phyloP scores from a whole-genome alignment of 2,329 filamentous ascomycete genomes.

The Aspergillus viridinutans region DNA sequence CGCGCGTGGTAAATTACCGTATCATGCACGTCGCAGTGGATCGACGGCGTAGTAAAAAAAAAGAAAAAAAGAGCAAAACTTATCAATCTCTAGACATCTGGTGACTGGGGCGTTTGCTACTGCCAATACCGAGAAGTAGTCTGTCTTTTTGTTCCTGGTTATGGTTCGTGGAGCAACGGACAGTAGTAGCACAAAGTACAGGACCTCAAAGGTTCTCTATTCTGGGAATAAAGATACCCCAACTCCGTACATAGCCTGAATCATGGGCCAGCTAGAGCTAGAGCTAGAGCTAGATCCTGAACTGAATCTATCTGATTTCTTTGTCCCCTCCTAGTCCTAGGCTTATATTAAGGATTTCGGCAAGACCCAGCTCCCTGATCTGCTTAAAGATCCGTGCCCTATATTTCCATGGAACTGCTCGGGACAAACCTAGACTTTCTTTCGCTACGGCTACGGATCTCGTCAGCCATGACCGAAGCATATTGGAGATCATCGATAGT shows the following conservation, averaged over 20 bases:
- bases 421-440: too few relatives aligned
- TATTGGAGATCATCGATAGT: too few relatives aligned
- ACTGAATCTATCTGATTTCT: background rate
- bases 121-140: too few relatives aligned
- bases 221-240: too few relatives aligned
- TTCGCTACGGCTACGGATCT: too few relatives aligned
- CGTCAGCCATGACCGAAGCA: too few relatives aligned
- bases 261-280: too few relatives aligned
- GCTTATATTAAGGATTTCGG: background rate
- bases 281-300: background rate
- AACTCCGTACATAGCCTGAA: too few relatives aligned
- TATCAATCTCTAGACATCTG: too few relatives aligned
- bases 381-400: background rate
- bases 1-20: conserved; percentile 19
- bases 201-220: background rate
- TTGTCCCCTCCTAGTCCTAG: background rate
- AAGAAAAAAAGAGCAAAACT: background rate
- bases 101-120: too few relatives aligned
- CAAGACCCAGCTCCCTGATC: background rate
- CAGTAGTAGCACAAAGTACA: too few relatives aligned
- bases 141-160: too few relatives aligned
- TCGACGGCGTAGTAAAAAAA: background rate
- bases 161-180: background rate
- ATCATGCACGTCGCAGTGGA: background rate
- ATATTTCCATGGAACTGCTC: background rate